phyloP scores from a whole-genome alignment of 2,329 filamentous ascomycete species.

The Colletotrichum horii region DNA sequence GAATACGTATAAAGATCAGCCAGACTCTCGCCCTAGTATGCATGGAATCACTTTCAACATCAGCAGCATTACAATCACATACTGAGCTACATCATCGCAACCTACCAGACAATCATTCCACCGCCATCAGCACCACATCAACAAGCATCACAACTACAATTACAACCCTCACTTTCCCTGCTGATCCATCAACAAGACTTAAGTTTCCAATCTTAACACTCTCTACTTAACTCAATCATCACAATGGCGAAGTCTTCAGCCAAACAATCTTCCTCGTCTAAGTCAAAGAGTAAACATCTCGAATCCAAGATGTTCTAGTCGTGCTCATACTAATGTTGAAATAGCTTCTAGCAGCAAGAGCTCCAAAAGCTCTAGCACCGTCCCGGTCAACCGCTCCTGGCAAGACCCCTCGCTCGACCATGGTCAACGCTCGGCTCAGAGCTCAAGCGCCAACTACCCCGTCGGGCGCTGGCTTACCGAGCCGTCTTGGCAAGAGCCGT shows the following conservation, averaged over 20 bases:
- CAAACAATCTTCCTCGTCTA: not conserved
- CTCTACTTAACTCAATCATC: no score
- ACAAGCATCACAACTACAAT: not conserved
- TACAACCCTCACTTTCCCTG: not conserved
- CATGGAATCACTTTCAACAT: no score
- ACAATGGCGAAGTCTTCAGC: conserved; percentile 1
- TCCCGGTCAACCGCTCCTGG: conserved; percentile 8
- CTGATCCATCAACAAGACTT: not conserved
- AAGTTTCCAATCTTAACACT: not conserved
- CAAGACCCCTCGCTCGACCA: conserved; percentile 2
- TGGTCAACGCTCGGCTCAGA: not conserved
- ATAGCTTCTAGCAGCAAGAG: not conserved
- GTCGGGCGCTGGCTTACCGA: conserved; percentile 15
- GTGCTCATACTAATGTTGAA: not conserved
- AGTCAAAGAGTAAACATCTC: not conserved
- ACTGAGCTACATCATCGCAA: not conserved
- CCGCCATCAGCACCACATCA: not conserved
- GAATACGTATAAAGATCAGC: not conserved
- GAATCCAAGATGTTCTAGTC: not conserved
- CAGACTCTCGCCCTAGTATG: not conserved
- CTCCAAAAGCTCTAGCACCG: not conserved
- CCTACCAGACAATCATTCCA: not conserved
- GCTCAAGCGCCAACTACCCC: not conserved
- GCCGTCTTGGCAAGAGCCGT: conserved; percentile 14
- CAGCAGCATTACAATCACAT: not conserved